Evolutionary conservation across 768 basidiomycete species (phyloP).

Genomic region (Terana coerulea): DNA sequence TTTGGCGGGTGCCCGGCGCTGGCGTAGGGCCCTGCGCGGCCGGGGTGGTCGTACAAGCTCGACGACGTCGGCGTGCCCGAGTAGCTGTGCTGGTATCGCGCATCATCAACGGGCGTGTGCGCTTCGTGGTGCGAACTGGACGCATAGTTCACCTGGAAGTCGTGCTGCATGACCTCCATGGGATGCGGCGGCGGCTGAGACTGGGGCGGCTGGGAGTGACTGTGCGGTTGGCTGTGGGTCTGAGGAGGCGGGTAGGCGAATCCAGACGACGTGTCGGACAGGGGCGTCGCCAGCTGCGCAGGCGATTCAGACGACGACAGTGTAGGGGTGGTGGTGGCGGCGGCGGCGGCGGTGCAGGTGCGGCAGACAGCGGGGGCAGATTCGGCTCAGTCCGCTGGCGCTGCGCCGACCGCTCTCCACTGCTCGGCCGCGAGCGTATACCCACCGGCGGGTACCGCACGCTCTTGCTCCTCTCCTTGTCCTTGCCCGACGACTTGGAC

Average conservation of each 20-base stretch:
- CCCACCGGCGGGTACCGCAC: slow-evolving; percentile 39
- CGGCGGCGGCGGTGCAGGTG: not conserved
- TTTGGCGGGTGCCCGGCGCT: not conserved
- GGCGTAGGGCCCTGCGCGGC: slow-evolving; percentile 10
- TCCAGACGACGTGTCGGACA: not conserved
- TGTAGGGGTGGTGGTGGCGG: not conserved
- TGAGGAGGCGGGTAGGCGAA: slow-evolving; percentile 13
- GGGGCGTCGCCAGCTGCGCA: slow-evolving; percentile 4
- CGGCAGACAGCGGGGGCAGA: not conserved
- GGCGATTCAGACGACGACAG: not conserved
- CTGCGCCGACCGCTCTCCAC: slow-evolving; percentile 14
- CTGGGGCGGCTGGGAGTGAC: not conserved
- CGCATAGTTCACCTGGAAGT: slow-evolving; percentile 6
- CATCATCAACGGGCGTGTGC: slow-evolving; percentile 9
- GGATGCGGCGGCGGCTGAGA: slow-evolving; percentile 3
- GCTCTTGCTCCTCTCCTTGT: slow-evolving; percentile 8
- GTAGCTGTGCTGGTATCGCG: slow-evolving; percentile 17
- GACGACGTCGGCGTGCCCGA: slow-evolving; percentile 18
- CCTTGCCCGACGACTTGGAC: slow-evolving; percentile 3
- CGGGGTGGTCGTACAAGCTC: slow-evolving; percentile 13
- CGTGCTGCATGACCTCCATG: slow-evolving; percentile 13
- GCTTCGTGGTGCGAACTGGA: slow-evolving; percentile 3
- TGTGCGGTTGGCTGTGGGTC: slow-evolving; percentile 5
- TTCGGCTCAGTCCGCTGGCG: slow-evolving; percentile 10
- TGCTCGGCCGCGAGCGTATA: slow-evolving; percentile 42